phyloP scores from a whole-genome alignment of 2,329 filamentous ascomycete species.

The Sordariomycetes sp. region DNA sequence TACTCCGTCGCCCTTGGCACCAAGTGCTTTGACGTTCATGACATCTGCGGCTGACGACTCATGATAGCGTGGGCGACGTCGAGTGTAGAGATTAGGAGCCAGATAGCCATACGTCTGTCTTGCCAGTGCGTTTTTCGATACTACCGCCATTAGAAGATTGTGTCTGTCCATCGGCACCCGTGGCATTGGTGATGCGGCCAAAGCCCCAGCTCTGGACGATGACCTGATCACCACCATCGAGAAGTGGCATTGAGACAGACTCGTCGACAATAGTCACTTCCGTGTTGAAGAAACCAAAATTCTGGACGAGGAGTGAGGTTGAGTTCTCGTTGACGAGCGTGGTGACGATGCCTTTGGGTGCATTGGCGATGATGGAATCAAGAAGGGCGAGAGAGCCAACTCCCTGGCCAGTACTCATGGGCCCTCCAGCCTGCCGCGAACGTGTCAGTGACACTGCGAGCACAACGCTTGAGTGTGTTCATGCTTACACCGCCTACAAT shows the following conservation, averaged over 20 bases:
- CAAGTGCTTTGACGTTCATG: conserved; percentile 6
- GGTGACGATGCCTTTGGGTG: conserved; percentile 47
- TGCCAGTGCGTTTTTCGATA: too few relatives aligned
- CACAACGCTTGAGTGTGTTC: too few relatives aligned
- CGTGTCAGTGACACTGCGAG: too few relatives aligned
- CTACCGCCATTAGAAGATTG: too few relatives aligned
- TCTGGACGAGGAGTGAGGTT: conserved; percentile 73
- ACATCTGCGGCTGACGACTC: conserved; percentile 6
- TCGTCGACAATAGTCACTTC: conserved; percentile 55
- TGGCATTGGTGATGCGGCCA: not conserved
- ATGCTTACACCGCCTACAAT: conserved; percentile 52
- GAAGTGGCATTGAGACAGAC: conserved; percentile 39
- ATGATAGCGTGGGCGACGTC: conserved; percentile 31
- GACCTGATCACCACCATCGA: conserved; percentile 55
- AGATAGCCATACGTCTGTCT: not conserved
- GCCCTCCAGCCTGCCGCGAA: too few relatives aligned
- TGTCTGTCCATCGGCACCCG: too few relatives aligned
- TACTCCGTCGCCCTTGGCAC: conserved; percentile 38
- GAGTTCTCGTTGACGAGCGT: not conserved
- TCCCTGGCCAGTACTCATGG: conserved; percentile 50
- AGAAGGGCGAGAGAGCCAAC: conserved; percentile 80
- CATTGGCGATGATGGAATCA: conserved; percentile 72
- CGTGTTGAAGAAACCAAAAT: conserved; percentile 73
- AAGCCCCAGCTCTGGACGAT: conserved; percentile 27
- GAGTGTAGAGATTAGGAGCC: not conserved